phyloP scores from a whole-genome alignment of 495 filamentous ascomycete genomes.

The Annulohypoxylon stygium region DNA sequence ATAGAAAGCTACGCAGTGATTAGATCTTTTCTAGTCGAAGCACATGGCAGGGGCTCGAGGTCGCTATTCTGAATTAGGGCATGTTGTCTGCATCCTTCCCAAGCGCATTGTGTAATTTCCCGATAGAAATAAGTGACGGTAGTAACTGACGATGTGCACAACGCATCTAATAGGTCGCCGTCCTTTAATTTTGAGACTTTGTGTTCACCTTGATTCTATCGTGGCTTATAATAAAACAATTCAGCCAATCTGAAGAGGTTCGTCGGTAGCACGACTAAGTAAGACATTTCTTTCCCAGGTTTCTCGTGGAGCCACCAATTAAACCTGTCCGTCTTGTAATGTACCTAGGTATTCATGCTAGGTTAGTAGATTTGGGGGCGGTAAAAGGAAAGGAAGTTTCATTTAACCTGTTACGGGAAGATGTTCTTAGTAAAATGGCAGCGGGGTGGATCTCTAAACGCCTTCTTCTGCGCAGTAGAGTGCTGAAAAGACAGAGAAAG shows the following conservation, averaged over 20 bases:
- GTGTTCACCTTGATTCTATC: conserved; percentile 16
- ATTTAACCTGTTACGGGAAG: conserved; percentile 4
- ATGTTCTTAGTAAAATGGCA: conserved; percentile 11
- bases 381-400: not conserved
- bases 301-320: conserved; percentile 36
- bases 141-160: conserved; percentile 4
- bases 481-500: not conserved
- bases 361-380: not conserved
- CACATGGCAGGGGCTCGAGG: not conserved
- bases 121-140: conserved; percentile 10
- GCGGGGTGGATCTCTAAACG: not conserved
- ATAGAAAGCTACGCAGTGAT: conserved; percentile 11
- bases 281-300: conserved; percentile 24
- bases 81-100: not conserved
- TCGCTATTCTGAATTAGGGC: conserved; percentile 1
- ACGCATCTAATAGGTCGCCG: conserved; percentile 18
- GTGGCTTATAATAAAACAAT: conserved; percentile 13
- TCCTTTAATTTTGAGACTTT: conserved; percentile 32
- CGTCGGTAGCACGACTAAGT: conserved; percentile 23
- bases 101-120: conserved; percentile 36
- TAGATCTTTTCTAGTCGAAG: conserved; percentile 9
- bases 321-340: conserved; percentile 32
- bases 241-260: conserved; percentile 26
- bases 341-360: not conserved
- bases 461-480: not conserved